Base-by-base conservation (phyloP, 179 eudicot genomes). In the Sideroxylon spinosum region DNA sequence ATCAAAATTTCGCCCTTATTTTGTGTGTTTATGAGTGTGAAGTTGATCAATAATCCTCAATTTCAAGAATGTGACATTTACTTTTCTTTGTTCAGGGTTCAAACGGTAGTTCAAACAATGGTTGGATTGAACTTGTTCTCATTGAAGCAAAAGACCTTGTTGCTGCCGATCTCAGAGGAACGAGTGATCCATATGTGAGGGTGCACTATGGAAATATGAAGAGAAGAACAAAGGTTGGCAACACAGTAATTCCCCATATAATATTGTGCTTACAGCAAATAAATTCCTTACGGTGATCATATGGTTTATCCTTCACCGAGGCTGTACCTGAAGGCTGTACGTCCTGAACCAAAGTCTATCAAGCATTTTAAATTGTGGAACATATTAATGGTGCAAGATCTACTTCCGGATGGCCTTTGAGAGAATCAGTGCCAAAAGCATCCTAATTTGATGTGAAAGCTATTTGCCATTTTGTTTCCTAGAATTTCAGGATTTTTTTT, bases 171-270 rank as follows among this genome's bases (percentile, higher is more conserved):
- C 82, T 95, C 65, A 87, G 95, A 79, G 99, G 99, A 80, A 93
- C 99, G 32, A 95, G 99, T 83, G 99, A 95, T 86, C 99, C 99
- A 23, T 95, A 89, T 85, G 98, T 95, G 68, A 90, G 88, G 82
- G 85, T 95, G 80, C 94, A 91, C 16, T 93, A 95, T 78, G 99
- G 99, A 76, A 87, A 82, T 78, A 78, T 84, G 77, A 95, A 82
- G 90, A 90, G 88, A 81, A 87, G 82, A 74, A 95, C 98, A 25
- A 95, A 95, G 95, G 99, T 88, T 68, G 78, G 81, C 10, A 13
- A n/a, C 16, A 49, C 17, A 5, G n/a, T 59, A 62, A 55, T 52
- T 64, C 19, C 13, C 22, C 66, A 20, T 69, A 14, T n/a, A 53
- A 53, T 50, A 17, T 19, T 64, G 5, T 50, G 52, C 17, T 23